phyloP scores from a whole-genome alignment of 208 protist species.

The Chromosphaera perkinsii region DNA sequence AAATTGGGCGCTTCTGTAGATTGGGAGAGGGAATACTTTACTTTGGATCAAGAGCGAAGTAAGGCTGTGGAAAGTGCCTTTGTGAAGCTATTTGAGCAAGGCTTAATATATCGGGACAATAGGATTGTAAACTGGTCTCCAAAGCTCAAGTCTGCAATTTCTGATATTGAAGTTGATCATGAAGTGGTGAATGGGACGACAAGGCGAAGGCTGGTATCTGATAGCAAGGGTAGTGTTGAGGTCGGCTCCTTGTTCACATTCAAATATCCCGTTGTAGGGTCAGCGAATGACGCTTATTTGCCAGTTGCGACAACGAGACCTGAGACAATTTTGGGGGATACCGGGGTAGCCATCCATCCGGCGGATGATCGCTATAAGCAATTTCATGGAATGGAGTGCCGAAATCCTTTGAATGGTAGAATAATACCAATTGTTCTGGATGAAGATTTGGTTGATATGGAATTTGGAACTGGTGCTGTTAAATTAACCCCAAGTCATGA shows the following conservation, averaged over 20 bases:
- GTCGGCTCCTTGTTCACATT: slow-evolving; percentile 72
- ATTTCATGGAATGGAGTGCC: slow-evolving; percentile 85
- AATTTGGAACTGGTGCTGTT: slow-evolving; percentile 85
- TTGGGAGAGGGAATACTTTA: slow-evolving; percentile 97
- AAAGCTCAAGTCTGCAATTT: slow-evolving; percentile 95
- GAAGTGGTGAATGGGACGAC: slow-evolving; percentile 40
- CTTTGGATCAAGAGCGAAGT: slow-evolving; percentile 80
- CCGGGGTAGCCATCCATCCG: slow-evolving; percentile 87
- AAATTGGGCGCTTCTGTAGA: slow-evolving; percentile 93
- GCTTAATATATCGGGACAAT: slow-evolving; percentile 87
- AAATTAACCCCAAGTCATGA: slow-evolving; percentile 99
- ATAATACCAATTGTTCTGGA: slow-evolving; percentile 93
- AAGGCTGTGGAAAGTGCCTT: slow-evolving; percentile 92
- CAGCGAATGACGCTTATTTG: slow-evolving; percentile 59
- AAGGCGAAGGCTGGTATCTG: not conserved
- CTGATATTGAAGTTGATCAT: slow-evolving; percentile 94
- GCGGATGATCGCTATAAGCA: slow-evolving; percentile 88
- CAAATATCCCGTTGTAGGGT: slow-evolving; percentile 49
- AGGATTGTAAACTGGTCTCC: slow-evolving; percentile 97
- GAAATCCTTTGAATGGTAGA: slow-evolving; percentile 86
- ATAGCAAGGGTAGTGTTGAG: not conserved
- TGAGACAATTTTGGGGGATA: slow-evolving; percentile 99
- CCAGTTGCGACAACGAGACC: slow-evolving; percentile 94
- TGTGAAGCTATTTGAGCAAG: slow-evolving; percentile 87
- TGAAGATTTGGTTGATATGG: slow-evolving; percentile 87